phyloP scores from a whole-genome alignment of 2,329 filamentous ascomycete genomes.

The Aspergillus eucalypticola region DNA sequence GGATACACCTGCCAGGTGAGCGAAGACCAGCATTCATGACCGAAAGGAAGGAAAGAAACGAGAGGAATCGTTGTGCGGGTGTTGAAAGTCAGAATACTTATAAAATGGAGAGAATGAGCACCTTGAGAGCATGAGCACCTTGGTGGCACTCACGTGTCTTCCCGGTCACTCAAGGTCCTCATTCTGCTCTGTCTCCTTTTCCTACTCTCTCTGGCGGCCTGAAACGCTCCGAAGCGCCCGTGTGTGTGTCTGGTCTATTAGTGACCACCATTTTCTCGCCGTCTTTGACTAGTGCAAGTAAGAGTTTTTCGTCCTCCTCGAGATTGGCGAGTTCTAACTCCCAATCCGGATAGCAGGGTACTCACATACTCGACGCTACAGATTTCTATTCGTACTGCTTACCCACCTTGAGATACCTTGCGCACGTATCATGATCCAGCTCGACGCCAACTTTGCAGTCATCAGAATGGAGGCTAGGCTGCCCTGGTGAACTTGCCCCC shows the following conservation, averaged over 20 bases:
- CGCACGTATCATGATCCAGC: not conserved
- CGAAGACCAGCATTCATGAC: not conserved
- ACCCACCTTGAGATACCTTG: not conserved
- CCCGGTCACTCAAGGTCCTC: conserved; percentile 8
- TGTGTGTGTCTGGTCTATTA: not conserved
- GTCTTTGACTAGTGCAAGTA: not conserved
- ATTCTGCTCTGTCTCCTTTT: not conserved
- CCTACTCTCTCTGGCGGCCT: not conserved
- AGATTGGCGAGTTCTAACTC: not conserved
- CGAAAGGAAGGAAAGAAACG: not conserved
- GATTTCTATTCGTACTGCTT: not conserved
- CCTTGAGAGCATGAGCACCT: conserved; percentile 14
- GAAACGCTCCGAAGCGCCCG: not conserved
- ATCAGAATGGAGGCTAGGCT: not conserved
- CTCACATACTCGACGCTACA: not conserved
- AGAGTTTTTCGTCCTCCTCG: not conserved
- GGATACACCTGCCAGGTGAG: not conserved
- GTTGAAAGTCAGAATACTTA: not conserved
- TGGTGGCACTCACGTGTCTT: conserved; percentile 11
- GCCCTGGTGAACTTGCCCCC: not conserved
- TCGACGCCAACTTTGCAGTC: not conserved
- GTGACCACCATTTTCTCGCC: not conserved
- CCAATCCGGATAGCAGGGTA: not conserved
- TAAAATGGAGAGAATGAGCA: conserved; percentile 5
- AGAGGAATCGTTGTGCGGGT: not conserved